Base-by-base conservation (phyloP, 176 grass and related monocot species). In the Urochloa ruziziensis region DNA sequence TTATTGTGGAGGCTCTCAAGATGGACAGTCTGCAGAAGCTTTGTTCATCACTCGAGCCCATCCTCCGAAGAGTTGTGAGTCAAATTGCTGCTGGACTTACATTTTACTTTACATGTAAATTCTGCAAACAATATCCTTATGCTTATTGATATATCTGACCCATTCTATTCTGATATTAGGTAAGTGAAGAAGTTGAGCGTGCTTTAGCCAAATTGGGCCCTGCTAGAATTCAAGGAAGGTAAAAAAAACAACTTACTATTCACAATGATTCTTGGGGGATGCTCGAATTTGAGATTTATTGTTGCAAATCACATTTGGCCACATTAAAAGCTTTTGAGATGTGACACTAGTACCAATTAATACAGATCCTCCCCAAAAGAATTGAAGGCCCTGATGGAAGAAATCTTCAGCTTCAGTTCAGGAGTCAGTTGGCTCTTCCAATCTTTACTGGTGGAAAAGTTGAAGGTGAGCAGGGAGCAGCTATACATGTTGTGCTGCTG, bases 21-120 rank as follows among this genome's bases (percentile, higher is more conserved):
- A 78, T 99, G 77, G 97, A 99, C 75, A 99, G 91, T 86, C 83
- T 99, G 74, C 97, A 99, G 82, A 99, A 96, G 83, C 91, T 96
- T 74, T 99, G 93, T 84, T 99, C 96, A 25, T 96, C 93, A 0
- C 80, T 99, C 0, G 96, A 99, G 83, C 96, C 96, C 29, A 90
- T 99, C 85, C 96, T 99, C 63, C 91, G 96, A 66, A 89, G 93
- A 99, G 96, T 99, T 88, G 96, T 99, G 87, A 96, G 96, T 88
- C 49, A 46, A 86, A 77, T 44, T 42, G 58, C 10, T 75, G 27
- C 49, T 83, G 17, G 37, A 73, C 11, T 65, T 47, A 51, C 23
- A 65, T 17, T 69, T 57, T 77, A 27, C 21, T 83, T 47, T 86
- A 49, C 51, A 34, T 57, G 9, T 58, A 61, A n/a, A 44, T 34